Conservation (phyloP, 768 basidiomycete species). For the Trametes coccinea region DNA sequence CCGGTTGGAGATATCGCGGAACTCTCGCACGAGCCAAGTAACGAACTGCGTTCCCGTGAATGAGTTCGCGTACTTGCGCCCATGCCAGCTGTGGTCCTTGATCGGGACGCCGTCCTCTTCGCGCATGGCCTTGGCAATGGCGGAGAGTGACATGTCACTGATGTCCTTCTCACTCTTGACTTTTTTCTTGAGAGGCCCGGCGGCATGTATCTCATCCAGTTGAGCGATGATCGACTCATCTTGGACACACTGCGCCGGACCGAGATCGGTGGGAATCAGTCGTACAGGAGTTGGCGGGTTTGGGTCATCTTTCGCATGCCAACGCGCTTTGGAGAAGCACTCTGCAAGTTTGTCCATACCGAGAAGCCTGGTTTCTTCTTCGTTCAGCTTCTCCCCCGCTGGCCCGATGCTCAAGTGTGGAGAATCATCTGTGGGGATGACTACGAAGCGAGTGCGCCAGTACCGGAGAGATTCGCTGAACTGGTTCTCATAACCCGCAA, state of each 20-base stretch:
- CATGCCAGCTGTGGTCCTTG: slow-evolving; percentile 85
- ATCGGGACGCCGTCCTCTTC: slow-evolving; percentile 84
- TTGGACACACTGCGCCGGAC: slow-evolving; percentile 74
- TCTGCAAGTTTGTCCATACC: slow-evolving; percentile 94
- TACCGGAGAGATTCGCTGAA: slow-evolving; percentile 84
- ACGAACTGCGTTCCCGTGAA: slow-evolving; percentile 91
- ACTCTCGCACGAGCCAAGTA: slow-evolving; percentile 90
- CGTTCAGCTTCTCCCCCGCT: slow-evolving; percentile 73
- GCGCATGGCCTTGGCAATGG: slow-evolving; percentile 81
- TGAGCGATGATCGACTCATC: slow-evolving; percentile 80
- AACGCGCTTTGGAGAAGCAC: slow-evolving; percentile 80
- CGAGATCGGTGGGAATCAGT: slow-evolving; percentile 82
- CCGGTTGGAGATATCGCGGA: slow-evolving; percentile 81
- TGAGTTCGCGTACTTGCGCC: slow-evolving; percentile 67
- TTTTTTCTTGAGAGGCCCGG: slow-evolving; percentile 76
- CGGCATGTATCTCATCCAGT: slow-evolving; percentile 76
- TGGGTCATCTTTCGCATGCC: slow-evolving; percentile 66
- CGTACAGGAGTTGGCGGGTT: slow-evolving; percentile 55
- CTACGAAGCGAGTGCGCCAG: slow-evolving; percentile 92
- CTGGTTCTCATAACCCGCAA: slow-evolving; percentile 78
- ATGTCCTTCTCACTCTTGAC: slow-evolving; percentile 78
- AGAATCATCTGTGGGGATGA: slow-evolving; percentile 82
- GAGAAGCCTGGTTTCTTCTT: slow-evolving; percentile 83
- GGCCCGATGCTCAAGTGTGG: slow-evolving; percentile 57
- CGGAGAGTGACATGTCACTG: slow-evolving; percentile 56